These are phyloP conservation scores for Aspergillus wentii DNA, from an alignment of 495 filamentous ascomycete genomes.

Conservation along the genomic window DNA sequence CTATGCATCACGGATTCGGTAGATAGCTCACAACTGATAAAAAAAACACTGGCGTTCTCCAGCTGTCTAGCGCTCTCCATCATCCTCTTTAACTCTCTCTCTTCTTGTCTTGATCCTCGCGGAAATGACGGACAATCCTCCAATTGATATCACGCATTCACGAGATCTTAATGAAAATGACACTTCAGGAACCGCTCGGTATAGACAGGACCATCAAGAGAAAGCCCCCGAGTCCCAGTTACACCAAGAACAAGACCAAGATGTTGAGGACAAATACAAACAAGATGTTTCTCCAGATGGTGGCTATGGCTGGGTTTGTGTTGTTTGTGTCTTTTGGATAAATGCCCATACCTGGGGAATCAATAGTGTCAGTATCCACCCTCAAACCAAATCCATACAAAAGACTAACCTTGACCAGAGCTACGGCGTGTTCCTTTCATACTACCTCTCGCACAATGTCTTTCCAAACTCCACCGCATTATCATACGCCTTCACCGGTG, in stretches of 20 bases:
- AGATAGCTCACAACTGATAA: too few species aligned
- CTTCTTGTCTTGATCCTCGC: too few species aligned
- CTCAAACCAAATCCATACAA: too few species aligned
- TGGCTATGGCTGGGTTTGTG: constrained; percentile 53
- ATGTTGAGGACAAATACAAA: constrained; percentile 25
- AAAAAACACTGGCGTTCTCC: too few species aligned
- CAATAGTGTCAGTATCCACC: constrained; percentile 41
- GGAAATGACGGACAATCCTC: constrained; percentile 31
- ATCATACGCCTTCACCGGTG: constrained; percentile 69
- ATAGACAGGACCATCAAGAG: constrained; percentile 4
- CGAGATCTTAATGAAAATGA: constrained; percentile 18
- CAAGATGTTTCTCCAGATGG: constrained; percentile 45
- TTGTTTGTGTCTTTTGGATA: constrained; percentile 45
- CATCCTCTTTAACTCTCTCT: not conserved
- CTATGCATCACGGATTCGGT: too few species aligned
- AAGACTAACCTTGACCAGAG: constrained; percentile 20
- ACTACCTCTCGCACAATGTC: constrained; percentile 57
- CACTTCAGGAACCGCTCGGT: constrained; percentile 1
- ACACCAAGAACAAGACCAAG: constrained; percentile 7
- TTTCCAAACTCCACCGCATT: constrained; percentile 56
- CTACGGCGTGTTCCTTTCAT: constrained; percentile 67
- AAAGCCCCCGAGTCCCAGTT: constrained; percentile 5
- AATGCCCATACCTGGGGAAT: constrained; percentile 56
- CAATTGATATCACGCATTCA: constrained; percentile 32
- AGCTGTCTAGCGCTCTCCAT: too few species aligned